Percentiles rank a stretch among this genome's conserved stretches.
These are phyloP conservation scores for Sutorius eximius DNA, from an alignment of 1,284 basidiomycete species.

Conservation along the genomic window DNA sequence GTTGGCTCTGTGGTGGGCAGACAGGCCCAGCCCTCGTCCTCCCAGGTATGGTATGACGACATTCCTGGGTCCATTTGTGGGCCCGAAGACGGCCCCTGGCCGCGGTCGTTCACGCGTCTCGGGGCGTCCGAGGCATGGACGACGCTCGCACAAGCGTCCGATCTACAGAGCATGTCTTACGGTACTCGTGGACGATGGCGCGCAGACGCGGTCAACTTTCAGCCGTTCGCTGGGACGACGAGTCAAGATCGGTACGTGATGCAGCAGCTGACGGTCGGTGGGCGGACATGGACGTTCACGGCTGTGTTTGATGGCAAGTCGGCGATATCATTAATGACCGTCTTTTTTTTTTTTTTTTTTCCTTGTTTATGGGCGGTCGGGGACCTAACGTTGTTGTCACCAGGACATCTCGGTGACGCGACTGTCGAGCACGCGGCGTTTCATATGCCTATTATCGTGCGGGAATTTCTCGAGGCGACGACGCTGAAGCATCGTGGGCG, in stretches of 20 bases:
- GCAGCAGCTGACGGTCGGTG: constrained; percentile 54
- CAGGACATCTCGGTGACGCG: constrained; percentile 67
- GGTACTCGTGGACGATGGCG: constrained; percentile 40
- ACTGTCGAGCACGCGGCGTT: constrained; percentile 67
- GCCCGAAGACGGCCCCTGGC: constrained; percentile 64
- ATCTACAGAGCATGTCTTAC: constrained; percentile 46
- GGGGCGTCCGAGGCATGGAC: constrained; percentile 49
- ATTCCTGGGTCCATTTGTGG: constrained; percentile 58
- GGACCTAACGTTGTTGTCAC: constrained; percentile 4
- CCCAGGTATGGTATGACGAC: constrained; percentile 45
- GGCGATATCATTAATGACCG: constrained; percentile 15
- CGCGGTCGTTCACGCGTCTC: constrained; percentile 53
- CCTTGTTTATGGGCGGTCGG: neutral
- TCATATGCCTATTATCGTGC: constrained; percentile 67
- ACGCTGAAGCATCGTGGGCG: constrained; percentile 37
- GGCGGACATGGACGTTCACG: constrained; percentile 59
- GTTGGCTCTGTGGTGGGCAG: constrained; percentile 18
- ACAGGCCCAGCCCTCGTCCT: constrained; percentile 36
- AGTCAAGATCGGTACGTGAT: constrained; percentile 63
- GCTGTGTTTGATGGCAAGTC: constrained; percentile 70
- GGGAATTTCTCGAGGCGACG: constrained; percentile 51
- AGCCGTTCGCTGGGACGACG: constrained; percentile 50
- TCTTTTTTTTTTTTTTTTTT: neutral
- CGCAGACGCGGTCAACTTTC: constrained; percentile 62
- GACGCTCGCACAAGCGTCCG: constrained; percentile 47